Evolutionary conservation across 495 filamentous ascomycete genomes (phyloP).

Genomic region (Opeltia flavorubescens): DNA sequence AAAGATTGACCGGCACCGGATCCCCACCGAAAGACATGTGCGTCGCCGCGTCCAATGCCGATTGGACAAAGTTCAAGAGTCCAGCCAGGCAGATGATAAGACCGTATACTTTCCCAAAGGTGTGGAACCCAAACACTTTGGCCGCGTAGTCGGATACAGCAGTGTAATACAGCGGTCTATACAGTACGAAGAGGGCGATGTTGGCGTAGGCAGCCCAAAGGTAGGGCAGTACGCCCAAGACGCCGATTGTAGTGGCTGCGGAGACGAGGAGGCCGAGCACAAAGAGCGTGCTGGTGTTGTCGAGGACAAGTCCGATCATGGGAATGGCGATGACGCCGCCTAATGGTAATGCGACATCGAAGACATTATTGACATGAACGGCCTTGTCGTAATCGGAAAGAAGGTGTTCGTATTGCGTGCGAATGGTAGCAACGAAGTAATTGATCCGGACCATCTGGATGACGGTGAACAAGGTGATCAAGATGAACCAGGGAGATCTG

Average conservation of each 20-base stretch:
- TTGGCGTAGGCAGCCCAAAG: constrained; percentile 62
- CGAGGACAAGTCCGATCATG: constrained; percentile 74
- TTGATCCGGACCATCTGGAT: constrained; percentile 93
- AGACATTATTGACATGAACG: constrained; percentile 61
- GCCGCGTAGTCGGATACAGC: constrained; percentile 65
- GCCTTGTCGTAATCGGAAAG: constrained; percentile 46
- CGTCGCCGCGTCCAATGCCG: constrained; percentile 66
- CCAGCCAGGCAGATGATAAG: constrained; percentile 81
- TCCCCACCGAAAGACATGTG: constrained; percentile 55
- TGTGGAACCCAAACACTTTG: constrained; percentile 92
- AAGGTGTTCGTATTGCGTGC: constrained; percentile 69
- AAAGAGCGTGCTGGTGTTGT: constrained; percentile 58
- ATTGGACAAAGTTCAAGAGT: constrained; percentile 75
- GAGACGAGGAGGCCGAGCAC: constrained; percentile 62
- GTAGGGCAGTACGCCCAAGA: constrained; percentile 60
- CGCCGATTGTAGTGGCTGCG: constrained; percentile 60
- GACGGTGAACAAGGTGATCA: constrained; percentile 78
- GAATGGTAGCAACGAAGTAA: constrained; percentile 90
- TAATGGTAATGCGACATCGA: constrained; percentile 77
- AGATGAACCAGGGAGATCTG: constrained; percentile 67
- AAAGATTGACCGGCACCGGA: constrained; percentile 66
- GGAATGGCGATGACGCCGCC: constrained; percentile 77
- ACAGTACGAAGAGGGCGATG: constrained; percentile 58
- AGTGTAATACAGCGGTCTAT: constrained; percentile 41
- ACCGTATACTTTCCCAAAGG: constrained; percentile 94